phyloP scores from a whole-genome alignment of 2,329 filamentous ascomycete genomes.

The Microdochium bolleyi region DNA sequence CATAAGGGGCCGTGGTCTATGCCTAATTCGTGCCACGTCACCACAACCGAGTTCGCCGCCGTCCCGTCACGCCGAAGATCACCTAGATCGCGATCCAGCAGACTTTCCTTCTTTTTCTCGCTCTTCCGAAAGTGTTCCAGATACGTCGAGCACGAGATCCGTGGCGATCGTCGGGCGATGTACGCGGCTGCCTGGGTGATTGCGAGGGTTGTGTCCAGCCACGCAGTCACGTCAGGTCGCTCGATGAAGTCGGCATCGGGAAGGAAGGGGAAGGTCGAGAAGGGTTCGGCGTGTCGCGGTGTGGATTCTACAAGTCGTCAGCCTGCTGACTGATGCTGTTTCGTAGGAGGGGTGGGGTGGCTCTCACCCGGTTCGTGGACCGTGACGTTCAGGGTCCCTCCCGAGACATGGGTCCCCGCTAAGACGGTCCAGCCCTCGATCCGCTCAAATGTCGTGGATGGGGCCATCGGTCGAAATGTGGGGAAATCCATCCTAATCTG shows the following conservation, averaged over 20 bases:
- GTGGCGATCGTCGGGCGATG: too few relatives aligned
- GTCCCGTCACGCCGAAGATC: too few relatives aligned
- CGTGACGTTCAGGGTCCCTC: neutral
- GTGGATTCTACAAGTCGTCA: neutral
- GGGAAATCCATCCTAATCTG: neutral
- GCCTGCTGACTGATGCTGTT: neutral
- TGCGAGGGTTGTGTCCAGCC: slow-evolving; percentile 6
- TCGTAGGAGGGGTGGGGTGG: neutral
- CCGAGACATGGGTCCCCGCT: neutral
- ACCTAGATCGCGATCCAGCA: neutral
- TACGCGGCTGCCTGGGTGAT: slow-evolving; percentile 6
- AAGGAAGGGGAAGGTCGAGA: slow-evolving; percentile 11
- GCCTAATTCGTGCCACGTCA: neutral
- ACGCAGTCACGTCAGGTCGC: slow-evolving; percentile 5
- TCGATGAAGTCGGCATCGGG: slow-evolving; percentile 15
- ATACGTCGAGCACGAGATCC: too few relatives aligned
- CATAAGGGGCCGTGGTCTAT: neutral
- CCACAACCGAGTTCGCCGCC: too few relatives aligned
- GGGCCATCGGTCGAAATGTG: neutral
- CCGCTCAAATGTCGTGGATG: neutral
- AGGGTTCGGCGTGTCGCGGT: neutral
- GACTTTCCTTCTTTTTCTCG: too few relatives aligned
- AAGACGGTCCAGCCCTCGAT: too few relatives aligned
- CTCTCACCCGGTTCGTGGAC: neutral
- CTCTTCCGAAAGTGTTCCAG: too few relatives aligned